phyloP scores from a whole-genome alignment of 805 yeast species.

The Candida awuae region DNA sequence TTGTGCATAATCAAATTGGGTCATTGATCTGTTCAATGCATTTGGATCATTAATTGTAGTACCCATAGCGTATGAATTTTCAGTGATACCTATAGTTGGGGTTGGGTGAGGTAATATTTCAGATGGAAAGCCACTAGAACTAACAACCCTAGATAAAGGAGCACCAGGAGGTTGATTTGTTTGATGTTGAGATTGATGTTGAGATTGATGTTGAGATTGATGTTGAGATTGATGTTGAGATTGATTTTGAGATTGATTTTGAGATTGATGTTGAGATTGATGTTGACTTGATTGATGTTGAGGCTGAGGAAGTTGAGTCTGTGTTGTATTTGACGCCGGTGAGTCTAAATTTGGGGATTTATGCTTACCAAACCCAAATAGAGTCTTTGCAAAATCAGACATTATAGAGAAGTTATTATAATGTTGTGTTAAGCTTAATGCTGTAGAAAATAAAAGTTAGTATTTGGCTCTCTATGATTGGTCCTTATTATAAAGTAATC shows the following conservation, averaged over 20 bases:
- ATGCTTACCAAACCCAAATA: slow-evolving; percentile 17
- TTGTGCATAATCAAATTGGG: slow-evolving; percentile 26
- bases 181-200: slow-evolving; percentile 12
- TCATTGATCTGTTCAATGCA: slow-evolving; percentile 27
- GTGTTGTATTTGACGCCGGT: too few relatives aligned
- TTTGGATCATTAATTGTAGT: slow-evolving; percentile 43
- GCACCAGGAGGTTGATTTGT: slow-evolving; percentile 7
- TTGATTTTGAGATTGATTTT: too few relatives aligned
- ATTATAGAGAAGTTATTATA: slow-evolving; percentile 4
- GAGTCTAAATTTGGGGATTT: too few relatives aligned
- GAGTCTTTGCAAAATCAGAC: slow-evolving; percentile 22
- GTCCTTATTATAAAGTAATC: too few relatives aligned
- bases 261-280: too few relatives aligned
- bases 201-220: too few relatives aligned
- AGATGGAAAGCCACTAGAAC: slow-evolving; percentile 23
- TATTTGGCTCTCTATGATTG: neutral
- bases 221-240: too few relatives aligned
- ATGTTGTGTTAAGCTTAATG: neutral
- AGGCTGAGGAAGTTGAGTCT: too few relatives aligned
- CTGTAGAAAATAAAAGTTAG: neutral
- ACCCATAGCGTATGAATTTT: slow-evolving; percentile 58
- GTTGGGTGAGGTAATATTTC: slow-evolving; percentile 39
- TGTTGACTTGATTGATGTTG: too few relatives aligned
- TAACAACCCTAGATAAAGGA: slow-evolving; percentile 7
- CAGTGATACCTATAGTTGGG: slow-evolving; percentile 64